Conservation (phyloP, 2,329 filamentous ascomycete genomes). For the Penicillium occitanis region DNA sequence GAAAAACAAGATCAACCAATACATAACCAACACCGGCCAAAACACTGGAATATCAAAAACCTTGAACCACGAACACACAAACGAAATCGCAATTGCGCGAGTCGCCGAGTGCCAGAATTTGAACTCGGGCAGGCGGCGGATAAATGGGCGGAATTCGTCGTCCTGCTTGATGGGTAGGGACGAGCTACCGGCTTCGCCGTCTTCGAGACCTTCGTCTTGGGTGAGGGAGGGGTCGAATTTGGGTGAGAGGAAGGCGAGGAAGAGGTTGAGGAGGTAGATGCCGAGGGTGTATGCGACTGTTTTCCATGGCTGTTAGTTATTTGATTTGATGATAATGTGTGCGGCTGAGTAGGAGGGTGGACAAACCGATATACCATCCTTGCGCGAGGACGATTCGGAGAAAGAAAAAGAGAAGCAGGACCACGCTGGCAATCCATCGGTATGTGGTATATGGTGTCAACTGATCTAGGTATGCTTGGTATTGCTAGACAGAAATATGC, state of each 20-base stretch:
- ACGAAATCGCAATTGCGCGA: constrained; percentile 76
- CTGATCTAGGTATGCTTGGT: constrained; percentile 91
- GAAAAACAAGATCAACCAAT: constrained; percentile 96
- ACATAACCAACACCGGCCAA: constrained; percentile 97
- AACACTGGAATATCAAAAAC: constrained; percentile 97
- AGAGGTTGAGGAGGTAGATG: constrained; percentile 98
- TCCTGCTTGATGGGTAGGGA: constrained; percentile 87
- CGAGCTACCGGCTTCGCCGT: constrained; percentile 69
- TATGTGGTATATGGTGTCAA: constrained; percentile 87
- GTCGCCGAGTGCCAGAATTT: constrained; percentile 99
- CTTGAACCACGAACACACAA: constrained; percentile 87
- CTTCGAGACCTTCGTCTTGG: constrained; percentile 93
- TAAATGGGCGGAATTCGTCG: constrained; percentile 97
- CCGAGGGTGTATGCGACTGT: constrained; percentile 93
- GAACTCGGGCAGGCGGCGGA: constrained; percentile 93
- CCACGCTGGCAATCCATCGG: constrained; percentile 83
- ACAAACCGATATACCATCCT: constrained; percentile 95
- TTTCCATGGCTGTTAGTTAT: neutral
- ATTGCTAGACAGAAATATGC: constrained; percentile 62
- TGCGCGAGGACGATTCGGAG: constrained; percentile 86
- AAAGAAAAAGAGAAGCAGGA: constrained; percentile 76
- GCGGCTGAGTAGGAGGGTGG: neutral
- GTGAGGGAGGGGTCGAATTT: constrained; percentile 99
- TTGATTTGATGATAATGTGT: neutral
- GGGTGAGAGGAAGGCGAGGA: constrained; percentile 95